A percentile compares a stretch with the other conserved stretches of the same genome.
These are phyloP conservation scores for Arachnomyces sp. DNA, from an alignment of 2,329 filamentous ascomycete genomes.

Conservation along the genomic window DNA sequence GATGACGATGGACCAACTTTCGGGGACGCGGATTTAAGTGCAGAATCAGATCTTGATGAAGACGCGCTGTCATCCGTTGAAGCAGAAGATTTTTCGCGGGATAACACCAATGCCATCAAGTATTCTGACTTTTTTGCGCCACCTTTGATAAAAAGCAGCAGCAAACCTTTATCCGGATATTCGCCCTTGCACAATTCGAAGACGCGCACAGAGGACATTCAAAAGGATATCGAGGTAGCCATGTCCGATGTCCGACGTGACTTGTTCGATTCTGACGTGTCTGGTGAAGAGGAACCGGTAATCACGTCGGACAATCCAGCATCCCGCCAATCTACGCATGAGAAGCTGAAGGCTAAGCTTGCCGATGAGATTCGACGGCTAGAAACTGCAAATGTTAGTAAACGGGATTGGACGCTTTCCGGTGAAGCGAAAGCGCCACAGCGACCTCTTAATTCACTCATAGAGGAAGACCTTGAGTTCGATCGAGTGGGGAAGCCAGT, in stretches of 20 bases:
- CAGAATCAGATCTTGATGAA: conserved; percentile 55
- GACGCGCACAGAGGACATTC: conserved; percentile 35
- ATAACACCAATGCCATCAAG: conserved; percentile 80
- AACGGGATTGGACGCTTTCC: conserved; percentile 81
- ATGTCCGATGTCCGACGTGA: conserved; percentile 84
- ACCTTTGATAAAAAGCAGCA: conserved; percentile 53
- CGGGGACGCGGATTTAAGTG: conserved; percentile 67
- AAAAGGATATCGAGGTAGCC: conserved; percentile 67
- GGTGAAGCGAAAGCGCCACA: conserved; percentile 80
- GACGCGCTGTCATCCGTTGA: conserved; percentile 49
- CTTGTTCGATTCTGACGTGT: conserved; percentile 69
- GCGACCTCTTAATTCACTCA: conserved; percentile 80
- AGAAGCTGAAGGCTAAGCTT: conserved; percentile 77
- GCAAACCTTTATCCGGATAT: too few species aligned
- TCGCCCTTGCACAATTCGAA: too few species aligned
- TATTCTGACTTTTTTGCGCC: conserved; percentile 93
- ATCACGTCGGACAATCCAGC: conserved; percentile 12
- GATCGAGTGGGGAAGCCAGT: conserved; percentile 92
- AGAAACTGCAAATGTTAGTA: conserved; percentile 80
- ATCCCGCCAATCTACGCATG: conserved; percentile 60
- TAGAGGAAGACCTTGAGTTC: conserved; percentile 93
- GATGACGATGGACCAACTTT: conserved; percentile 70
- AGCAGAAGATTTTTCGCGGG: conserved; percentile 51
- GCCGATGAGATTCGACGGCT: conserved; percentile 85
- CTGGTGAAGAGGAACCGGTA: conserved; percentile 49